A percentile compares a stretch with the other conserved stretches of the same genome.
Evolutionary conservation across 768 basidiomycete species (phyloP).

Genomic region (Suillus sp.): DNA sequence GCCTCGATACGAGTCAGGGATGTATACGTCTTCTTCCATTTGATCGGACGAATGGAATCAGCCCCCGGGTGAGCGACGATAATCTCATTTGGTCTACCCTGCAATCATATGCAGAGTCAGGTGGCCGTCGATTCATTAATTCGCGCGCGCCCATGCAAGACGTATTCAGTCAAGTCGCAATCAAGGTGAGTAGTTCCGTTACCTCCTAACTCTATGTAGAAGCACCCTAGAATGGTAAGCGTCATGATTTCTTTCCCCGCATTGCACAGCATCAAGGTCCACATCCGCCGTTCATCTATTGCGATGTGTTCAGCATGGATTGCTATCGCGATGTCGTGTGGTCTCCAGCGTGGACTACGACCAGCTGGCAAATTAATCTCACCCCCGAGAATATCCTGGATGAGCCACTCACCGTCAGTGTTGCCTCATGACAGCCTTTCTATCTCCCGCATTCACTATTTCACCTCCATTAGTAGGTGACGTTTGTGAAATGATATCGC

Average conservation of each 20-base stretch:
- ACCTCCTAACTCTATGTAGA: slow-evolving; percentile 8
- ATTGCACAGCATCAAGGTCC: slow-evolving; percentile 7
- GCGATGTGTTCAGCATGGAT: no score
- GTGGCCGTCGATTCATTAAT: slow-evolving; percentile 8
- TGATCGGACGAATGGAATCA: slow-evolving; percentile 8
- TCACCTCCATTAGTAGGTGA: slow-evolving; percentile 9
- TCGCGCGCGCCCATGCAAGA: background rate
- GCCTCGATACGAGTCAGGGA: background rate
- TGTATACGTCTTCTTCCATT: slow-evolving; percentile 9
- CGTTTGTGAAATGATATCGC: slow-evolving; percentile 7
- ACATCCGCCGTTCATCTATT: background rate
- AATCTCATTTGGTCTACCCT: background rate
- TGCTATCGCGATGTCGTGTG: no score
- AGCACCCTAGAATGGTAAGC: slow-evolving; percentile 1
- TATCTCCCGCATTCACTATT: slow-evolving; percentile 5
- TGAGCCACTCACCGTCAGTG: background rate
- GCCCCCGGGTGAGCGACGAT: background rate
- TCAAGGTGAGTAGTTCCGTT: slow-evolving; percentile 6
- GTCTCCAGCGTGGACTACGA: no score
- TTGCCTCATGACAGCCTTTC: background rate
- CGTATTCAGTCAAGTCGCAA: background rate
- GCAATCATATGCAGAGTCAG: background rate
- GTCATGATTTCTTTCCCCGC: slow-evolving; percentile 4
- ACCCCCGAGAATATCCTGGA: slow-evolving; percentile 1
- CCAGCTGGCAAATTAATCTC: no score